Evolutionary conservation across 768 basidiomycete species (phyloP).

Genomic region (Multifurca ochricompacta): DNA sequence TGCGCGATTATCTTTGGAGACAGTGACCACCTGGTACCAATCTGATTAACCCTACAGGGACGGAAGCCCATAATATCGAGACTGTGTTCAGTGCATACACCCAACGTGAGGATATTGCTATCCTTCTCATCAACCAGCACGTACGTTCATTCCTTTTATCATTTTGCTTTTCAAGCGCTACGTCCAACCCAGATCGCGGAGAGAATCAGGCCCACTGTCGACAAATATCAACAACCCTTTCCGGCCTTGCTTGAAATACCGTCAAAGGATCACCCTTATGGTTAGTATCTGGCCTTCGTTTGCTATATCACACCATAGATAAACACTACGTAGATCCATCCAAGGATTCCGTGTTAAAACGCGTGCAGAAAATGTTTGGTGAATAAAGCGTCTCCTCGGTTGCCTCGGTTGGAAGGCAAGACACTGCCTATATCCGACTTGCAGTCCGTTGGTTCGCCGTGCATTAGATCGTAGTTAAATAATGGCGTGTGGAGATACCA

Average conservation of each 20-base stretch:
- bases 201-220: conserved; percentile 91
- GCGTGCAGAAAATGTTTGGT: conserved; percentile 94
- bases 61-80: conserved; percentile 85
- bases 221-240: conserved; percentile 93
- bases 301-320: conserved; percentile 18
- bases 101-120: conserved; percentile 89
- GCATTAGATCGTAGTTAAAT: not conserved
- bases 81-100: conserved; percentile 91
- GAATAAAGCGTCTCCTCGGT: no score
- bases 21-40: not conserved
- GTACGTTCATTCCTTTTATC: conserved; percentile 38
- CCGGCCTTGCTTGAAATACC: conserved; percentile 97
- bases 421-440: no score
- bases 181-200: conserved; percentile 70
- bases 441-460: not conserved
- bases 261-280: conserved; percentile 97
- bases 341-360: conserved; percentile 92
- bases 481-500: conserved; percentile 6
- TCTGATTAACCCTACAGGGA: conserved; percentile 56
- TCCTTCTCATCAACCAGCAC: conserved; percentile 97
- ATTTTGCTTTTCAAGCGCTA: not conserved
- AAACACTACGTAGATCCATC: conserved; percentile 60
- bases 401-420: no score
- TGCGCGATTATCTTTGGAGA: conserved; percentile 28
- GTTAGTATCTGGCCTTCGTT: conserved; percentile 36